Base-by-base conservation (phyloP, 2,329 filamentous ascomycete genomes). In the Lasiodiplodia hormozganensis region DNA sequence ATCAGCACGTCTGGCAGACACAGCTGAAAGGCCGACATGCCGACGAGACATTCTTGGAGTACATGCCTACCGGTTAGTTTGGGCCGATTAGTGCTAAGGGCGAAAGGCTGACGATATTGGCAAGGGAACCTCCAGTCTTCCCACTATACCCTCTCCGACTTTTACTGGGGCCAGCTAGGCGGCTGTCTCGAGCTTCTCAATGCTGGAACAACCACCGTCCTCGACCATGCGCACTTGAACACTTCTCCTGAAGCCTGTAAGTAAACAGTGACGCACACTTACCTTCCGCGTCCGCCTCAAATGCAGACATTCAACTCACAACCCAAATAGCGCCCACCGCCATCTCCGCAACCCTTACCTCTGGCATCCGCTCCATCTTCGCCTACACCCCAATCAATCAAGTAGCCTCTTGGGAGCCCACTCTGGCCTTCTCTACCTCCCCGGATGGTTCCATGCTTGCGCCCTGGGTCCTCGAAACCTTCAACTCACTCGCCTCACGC, bases 11-110 rank as follows among this genome's bases (percentile, higher is more conserved):
- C 43, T 74, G 86, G 87, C 85, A 88, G 72, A 87, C 86, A 0
- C 85, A 82, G 11, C 82, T 85, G 70, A 86, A 85, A 71, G 86
- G 86, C 0, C 73, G 88, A 1, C 84, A 75, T 7, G 83, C 85
- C 2, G 85, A 89, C 71, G 82, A 84, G 3, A 73, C 76, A 2
- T 70, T 85, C n/a, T 43, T 83, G 3, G 77, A 84, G 28, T 85
- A 85, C 69, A 74, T 82, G 73, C 70, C 76, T 5, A 71, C 74
- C 56, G 80, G 81, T 82, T 69, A 52, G 69, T 12, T 49, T 28
- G 36, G 31, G 5, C 1, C 4, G 2, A 14, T 0, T n/a, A 23
- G 18, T 18, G 4, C 1, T 1, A 7, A 38, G 8, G 0, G 23
- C 31, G 34, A 28, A 8, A 28, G 18, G 10, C n/a, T 36, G 34